A percentile compares a stretch with the other conserved stretches of the same genome.
These are phyloP conservation scores for Agrocybe chaxingu DNA, from an alignment of 768 basidiomycete genomes.

Conservation along the genomic window DNA sequence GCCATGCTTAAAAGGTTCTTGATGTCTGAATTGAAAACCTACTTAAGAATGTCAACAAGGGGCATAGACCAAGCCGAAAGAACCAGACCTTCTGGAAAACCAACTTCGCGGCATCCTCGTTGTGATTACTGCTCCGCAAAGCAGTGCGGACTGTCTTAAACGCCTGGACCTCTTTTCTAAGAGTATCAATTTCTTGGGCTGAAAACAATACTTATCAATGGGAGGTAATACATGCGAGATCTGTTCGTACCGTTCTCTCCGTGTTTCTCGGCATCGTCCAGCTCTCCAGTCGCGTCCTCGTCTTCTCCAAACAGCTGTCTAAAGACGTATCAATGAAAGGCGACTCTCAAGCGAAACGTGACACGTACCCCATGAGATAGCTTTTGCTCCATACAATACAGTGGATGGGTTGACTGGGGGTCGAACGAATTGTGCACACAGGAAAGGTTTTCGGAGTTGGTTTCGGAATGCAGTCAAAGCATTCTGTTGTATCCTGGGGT, in stretches of 20 bases:
- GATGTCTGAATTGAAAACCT: constrained; percentile 92
- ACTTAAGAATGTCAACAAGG: neutral
- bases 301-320: constrained; percentile 97
- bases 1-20: constrained; percentile 86
- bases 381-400: constrained; percentile 99
- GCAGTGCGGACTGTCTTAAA: constrained; percentile 79
- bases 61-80: neutral
- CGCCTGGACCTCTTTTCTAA: constrained; percentile 86
- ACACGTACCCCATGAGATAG: constrained; percentile 83
- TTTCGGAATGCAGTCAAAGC: constrained; percentile 95
- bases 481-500: constrained; percentile 79
- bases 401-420: constrained; percentile 95
- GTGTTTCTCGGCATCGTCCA: constrained; percentile 88
- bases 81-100: constrained; percentile 79
- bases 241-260: constrained; percentile 81
- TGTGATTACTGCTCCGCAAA: constrained; percentile 21
- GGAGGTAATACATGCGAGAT: neutral
- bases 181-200: constrained; percentile 88
- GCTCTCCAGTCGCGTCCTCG: constrained; percentile 73
- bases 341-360: neutral
- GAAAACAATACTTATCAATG: neutral
- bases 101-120: constrained; percentile 54
- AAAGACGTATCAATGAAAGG: constrained; percentile 3
- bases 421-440: constrained; percentile 96
- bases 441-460: constrained; percentile 93